Percentiles rank a stretch among this genome's conserved stretches.
Evolutionary conservation across 2,329 filamentous ascomycete species (phyloP).

Genomic region (Ophiocordyceps camponoti-rufipedis): DNA sequence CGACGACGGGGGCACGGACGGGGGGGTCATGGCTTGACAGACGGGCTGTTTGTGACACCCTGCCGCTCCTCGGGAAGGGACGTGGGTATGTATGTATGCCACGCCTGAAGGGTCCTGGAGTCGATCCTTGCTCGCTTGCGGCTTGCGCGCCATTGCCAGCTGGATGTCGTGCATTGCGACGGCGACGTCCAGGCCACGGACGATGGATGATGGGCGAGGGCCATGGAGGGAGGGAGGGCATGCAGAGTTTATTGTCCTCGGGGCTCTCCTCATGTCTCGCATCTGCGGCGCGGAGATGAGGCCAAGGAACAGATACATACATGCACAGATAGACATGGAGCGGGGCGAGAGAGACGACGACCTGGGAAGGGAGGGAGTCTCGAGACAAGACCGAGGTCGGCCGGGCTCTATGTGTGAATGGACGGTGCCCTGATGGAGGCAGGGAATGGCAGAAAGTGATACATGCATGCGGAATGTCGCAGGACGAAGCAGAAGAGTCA

Average conservation of each 20-base stretch:
- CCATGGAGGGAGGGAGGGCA: too few species aligned
- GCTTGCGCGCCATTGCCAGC: background rate
- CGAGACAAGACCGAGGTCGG: background rate
- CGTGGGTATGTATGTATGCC: too few species aligned
- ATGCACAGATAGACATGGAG: too few species aligned
- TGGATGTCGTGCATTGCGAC: background rate
- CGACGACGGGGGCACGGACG: background rate
- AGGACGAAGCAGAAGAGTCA: background rate
- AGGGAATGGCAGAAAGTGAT: background rate
- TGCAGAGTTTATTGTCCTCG: too few species aligned
- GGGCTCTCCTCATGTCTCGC: background rate
- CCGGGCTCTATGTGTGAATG: background rate
- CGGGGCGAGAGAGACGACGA: background rate
- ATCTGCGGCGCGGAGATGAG: background rate
- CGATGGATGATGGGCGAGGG: background rate
- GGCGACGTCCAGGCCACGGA: background rate
- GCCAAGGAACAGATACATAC: too few species aligned
- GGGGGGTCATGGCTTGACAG: background rate
- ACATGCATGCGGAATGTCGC: background rate
- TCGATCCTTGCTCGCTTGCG: background rate
- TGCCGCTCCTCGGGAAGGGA: too few species aligned
- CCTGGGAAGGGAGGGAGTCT: background rate
- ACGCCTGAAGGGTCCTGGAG: background rate
- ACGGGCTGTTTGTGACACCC: background rate
- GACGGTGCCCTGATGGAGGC: background rate